Evolutionary conservation across 2,329 filamentous ascomycete genomes (phyloP).

Genomic region (Endothia cerciana): DNA sequence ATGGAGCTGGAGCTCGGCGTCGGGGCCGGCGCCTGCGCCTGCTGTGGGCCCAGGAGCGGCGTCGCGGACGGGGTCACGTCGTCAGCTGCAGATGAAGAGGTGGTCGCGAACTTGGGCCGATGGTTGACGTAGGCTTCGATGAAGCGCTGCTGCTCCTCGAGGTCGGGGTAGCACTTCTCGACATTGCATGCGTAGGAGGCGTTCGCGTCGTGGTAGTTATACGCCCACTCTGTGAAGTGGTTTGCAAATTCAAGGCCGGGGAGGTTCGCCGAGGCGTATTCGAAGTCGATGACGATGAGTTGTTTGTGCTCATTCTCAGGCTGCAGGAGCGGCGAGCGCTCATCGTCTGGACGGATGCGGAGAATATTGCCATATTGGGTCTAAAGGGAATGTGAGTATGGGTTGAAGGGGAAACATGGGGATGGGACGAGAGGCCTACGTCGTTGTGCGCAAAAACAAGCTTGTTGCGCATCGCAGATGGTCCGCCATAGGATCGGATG

Average conservation of each 20-base stretch:
- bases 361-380: slow-evolving; percentile 99
- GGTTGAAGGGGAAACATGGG: no score
- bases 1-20: slow-evolving; percentile 52
- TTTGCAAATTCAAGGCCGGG: slow-evolving; percentile 93
- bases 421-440: slow-evolving; percentile 56
- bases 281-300: slow-evolving; percentile 96
- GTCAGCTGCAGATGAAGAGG: slow-evolving; percentile 40
- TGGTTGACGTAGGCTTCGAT: slow-evolving; percentile 87
- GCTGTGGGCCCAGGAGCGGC: slow-evolving; percentile 38
- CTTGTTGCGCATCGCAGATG: slow-evolving; percentile 67
- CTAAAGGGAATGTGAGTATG: slow-evolving; percentile 47
- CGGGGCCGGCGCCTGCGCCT: slow-evolving; percentile 38
- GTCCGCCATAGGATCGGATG: slow-evolving; percentile 70
- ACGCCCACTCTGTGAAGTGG: slow-evolving; percentile 98
- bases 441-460: slow-evolving; percentile 98
- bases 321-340: slow-evolving; percentile 83
- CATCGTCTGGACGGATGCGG: slow-evolving; percentile 66
- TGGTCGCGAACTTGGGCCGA: slow-evolving; percentile 61
- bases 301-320: slow-evolving; percentile 95
- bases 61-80: slow-evolving; percentile 50
- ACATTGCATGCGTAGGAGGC: slow-evolving; percentile 70
- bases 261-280: slow-evolving; percentile 90
- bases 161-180: slow-evolving; percentile 76
- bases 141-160: slow-evolving; percentile 83
- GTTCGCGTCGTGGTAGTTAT: slow-evolving; percentile 85